Evolutionary conservation across 1,139 yeast genomes (phyloP).

Genomic region (Candida tetrigidarum): DNA sequence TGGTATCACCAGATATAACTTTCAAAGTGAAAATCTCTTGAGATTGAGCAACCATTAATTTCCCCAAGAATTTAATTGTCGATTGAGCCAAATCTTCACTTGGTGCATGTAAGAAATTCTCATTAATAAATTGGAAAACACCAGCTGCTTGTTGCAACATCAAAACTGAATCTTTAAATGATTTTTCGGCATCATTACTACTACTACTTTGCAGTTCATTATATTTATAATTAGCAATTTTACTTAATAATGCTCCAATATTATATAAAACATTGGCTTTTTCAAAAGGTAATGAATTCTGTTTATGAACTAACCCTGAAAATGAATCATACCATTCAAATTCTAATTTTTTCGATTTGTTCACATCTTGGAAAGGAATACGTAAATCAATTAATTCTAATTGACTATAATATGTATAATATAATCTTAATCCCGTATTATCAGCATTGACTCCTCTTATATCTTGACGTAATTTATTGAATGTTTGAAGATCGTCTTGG

Average conservation of each 20-base stretch:
- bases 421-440: conserved; percentile 50
- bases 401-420: conserved; percentile 79
- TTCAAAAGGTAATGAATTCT: conserved; percentile 76
- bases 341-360: conserved; percentile 53
- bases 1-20: conserved; percentile 53
- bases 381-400: conserved; percentile 80
- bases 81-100: conserved; percentile 75
- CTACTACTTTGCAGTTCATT: conserved; percentile 39
- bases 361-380: conserved; percentile 63
- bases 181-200: conserved; percentile 39
- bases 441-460: conserved; percentile 61
- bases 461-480: conserved; percentile 67
- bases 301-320: conserved; percentile 43
- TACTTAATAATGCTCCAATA: conserved; percentile 40
- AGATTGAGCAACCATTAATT: conserved; percentile 81
- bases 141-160: conserved; percentile 82
- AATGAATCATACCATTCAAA: conserved; percentile 88
- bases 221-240: conserved; percentile 57
- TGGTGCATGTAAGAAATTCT: conserved; percentile 90
- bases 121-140: conserved; percentile 69
- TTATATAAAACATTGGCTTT: conserved; percentile 87
- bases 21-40: conserved; percentile 82
- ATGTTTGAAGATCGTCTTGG: conserved; percentile 54
- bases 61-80: conserved; percentile 65
- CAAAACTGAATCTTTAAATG: conserved; percentile 58